Base-by-base conservation (phyloP, 2,329 filamentous ascomycete genomes). In the Cladorrhinum sp. region DNA sequence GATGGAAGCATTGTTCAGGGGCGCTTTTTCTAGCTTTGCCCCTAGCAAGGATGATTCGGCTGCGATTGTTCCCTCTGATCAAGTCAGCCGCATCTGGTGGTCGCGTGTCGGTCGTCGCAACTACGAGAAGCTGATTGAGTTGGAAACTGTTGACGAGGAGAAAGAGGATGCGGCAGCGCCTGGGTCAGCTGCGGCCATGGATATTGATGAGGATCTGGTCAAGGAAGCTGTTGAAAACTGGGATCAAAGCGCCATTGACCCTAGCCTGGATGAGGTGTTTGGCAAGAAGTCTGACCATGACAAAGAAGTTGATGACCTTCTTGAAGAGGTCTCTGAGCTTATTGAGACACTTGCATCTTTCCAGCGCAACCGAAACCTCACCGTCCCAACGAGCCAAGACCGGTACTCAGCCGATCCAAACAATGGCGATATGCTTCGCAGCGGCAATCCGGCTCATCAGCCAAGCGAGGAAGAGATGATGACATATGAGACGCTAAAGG, bases 11-110 rank as follows among this genome's bases (percentile, higher is more conserved):
- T 76, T 93, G 9, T 93, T 93, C 70, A 83, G 89, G 27, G 85
- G 88, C 58, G 90, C 87, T 1, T 93, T 92, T 72, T 92, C 89
- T 0, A 90, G 88, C 69, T 93, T 93, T 72, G 90, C 90, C 5
- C 90, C 90, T 0, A 86, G 83, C 55, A 87, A 85, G 67, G 90
- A 93, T 72, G 87, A 93, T 69, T 82, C 88, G 2, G 84, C 82
- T 12, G 88, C 90, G 5, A 79, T 92, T 60, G 79, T 92, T 2
- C 85, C 90, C 0, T 85, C 87, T 1, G 84, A 85, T 32, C 80
- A 85, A 54, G 84, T 90, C 61, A 85, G 86, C 56, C 84, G 85
- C 68, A 75, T 93, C 53, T 93, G 90, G 89, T 93, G 90, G 89
- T 86, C 91, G 70, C 85, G 85, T 63, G 77, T 83, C 55, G 90